Evolutionary conservation across 169 alveolate genomes (phyloP).

Genomic region (Plasmodium adleri): DNA sequence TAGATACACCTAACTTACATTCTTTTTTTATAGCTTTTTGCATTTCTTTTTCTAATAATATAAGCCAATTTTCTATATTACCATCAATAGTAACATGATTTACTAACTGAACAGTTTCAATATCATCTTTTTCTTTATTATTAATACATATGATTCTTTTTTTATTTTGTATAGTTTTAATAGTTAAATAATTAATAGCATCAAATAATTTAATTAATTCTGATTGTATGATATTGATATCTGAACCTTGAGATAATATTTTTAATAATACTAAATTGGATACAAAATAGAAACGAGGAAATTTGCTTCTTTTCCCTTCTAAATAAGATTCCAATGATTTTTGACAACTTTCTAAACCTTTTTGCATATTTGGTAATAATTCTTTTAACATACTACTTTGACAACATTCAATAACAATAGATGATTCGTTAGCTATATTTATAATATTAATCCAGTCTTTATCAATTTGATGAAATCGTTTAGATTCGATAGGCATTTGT

Average conservation of each 20-base stretch:
- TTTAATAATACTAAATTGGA: constrained; percentile 95
- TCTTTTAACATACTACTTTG: constrained; percentile 95
- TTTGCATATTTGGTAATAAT: constrained; percentile 93
- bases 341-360: constrained; percentile 95
- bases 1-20: constrained; percentile 88
- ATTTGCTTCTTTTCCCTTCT: constrained; percentile 97
- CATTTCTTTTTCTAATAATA: constrained; percentile 93
- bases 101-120: constrained; percentile 91
- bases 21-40: constrained; percentile 90
- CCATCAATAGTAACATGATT: constrained; percentile 96
- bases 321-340: constrained; percentile 95
- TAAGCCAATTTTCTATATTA: constrained; percentile 97
- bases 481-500: constrained; percentile 97
- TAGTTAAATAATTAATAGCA: constrained; percentile 94
- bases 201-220: constrained; percentile 96
- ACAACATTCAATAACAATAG: constrained; percentile 94
- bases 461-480: constrained; percentile 95
- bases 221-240: constrained; percentile 95
- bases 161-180: constrained; percentile 84
- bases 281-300: constrained; percentile 98
- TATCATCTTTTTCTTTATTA: constrained; percentile 90
- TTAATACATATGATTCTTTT: constrained; percentile 82
- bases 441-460: constrained; percentile 95
- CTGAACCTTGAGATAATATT: constrained; percentile 96
- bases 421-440: constrained; percentile 96